A percentile compares a stretch with the other conserved stretches of the same genome.
Evolutionary conservation across 78 protist genomes (phyloP).

Genomic region (Dictyostelium purpureum): DNA sequence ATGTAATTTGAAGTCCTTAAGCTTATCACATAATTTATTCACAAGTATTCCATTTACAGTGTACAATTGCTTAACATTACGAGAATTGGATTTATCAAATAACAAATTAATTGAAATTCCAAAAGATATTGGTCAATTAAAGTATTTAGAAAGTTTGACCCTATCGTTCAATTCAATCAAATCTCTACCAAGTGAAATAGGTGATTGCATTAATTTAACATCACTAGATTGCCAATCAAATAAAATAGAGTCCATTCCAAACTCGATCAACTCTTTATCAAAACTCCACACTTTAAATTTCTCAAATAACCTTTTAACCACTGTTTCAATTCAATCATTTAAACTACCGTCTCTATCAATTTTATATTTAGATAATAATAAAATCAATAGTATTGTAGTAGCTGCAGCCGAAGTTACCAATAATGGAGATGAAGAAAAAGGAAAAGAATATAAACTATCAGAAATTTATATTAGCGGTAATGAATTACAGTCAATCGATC

Average conservation of each 20-base stretch:
- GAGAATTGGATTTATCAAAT: conserved; percentile 13
- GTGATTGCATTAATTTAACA: not conserved
- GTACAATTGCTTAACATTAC: not conserved
- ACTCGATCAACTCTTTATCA: not conserved
- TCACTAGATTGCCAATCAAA: not conserved
- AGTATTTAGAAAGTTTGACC: not conserved
- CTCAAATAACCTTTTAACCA: not conserved
- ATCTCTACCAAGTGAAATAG: not conserved
- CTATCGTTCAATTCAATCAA: not conserved
- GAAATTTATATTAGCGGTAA: conserved; percentile 4
- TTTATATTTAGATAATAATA: not conserved
- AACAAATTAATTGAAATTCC: not conserved
- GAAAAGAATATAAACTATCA: not conserved
- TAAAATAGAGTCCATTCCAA: not conserved
- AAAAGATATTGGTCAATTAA: conserved; percentile 21
- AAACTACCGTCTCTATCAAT: not conserved
- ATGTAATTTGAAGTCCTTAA: not conserved
- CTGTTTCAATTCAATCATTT: not conserved
- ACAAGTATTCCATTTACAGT: not conserved
- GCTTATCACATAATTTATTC: not conserved
- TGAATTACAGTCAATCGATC: not conserved
- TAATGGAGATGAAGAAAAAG: not conserved
- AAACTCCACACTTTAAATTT: not conserved
- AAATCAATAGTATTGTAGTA: not conserved
- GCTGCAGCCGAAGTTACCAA: not conserved